Evolutionary conservation across 176 grass and related monocot genomes (phyloP).

Genomic region (Zoysia japonica): DNA sequence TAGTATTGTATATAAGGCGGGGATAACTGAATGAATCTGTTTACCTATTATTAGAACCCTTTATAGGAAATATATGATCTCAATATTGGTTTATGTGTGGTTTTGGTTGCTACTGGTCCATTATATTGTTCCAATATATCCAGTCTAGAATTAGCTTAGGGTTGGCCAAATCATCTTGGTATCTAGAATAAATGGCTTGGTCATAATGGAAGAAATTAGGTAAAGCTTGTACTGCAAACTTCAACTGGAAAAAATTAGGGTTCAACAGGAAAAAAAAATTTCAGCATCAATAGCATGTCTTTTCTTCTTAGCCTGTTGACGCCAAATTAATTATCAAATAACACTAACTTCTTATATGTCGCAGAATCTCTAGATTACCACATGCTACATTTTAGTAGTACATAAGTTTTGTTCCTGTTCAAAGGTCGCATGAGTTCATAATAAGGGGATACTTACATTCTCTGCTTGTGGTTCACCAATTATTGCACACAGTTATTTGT

Average conservation of each 20-base stretch:
- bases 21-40: neutral
- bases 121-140: neutral
- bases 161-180: neutral
- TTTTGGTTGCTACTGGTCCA: neutral
- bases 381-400: neutral
- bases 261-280: neutral
- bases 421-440: neutral
- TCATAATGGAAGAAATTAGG: neutral
- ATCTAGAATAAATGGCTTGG: neutral
- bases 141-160: neutral
- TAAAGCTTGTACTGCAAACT: neutral
- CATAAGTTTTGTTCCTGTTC: neutral
- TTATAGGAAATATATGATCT: neutral
- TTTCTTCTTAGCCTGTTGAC: neutral
- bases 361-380: neutral
- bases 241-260: neutral
- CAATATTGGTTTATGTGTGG: neutral
- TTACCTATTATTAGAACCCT: neutral
- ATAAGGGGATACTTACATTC: neutral
- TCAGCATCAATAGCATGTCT: neutral
- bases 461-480: neutral
- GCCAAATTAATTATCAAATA: neutral
- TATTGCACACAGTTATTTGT: neutral
- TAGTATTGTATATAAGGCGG: neutral
- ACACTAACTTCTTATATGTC: neutral